Evolutionary conservation across 306 rosid species (phyloP), one percentile per base, ranked within the genome.

Genomic region (Pterocarpus santalinus): DNA sequence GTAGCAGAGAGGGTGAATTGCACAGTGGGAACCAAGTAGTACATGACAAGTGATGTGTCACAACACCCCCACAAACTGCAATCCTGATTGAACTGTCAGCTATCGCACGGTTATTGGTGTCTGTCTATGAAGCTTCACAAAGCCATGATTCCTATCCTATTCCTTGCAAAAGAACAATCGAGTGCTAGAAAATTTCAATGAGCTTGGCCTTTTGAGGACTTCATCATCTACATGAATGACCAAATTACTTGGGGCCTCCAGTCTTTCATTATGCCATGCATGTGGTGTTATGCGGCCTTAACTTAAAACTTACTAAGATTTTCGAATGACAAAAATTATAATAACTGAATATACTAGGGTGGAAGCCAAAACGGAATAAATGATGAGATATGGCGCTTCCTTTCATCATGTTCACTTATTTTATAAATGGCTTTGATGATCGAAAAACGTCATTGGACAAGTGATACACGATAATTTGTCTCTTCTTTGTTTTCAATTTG

Each of bases 1-100:
- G 52, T 9, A 35, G 17, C 55, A 75, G 35, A 39, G 16, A n/a
- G 60, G 78, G 77, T 76, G 58, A 73, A 78, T 65, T 61, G 47
- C 49, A 81, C 78, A 52, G 63, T 71, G 41, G 58, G 60, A 72
- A 76, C 49, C 58, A 76, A 75, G 14, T 36, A 43, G 44, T 22
- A 22, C 28, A 8, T 14, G 70, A 76, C 51, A 69, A 17, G 62
- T 76, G 16, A 73, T 44, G 44, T 81, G 75, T 14, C 58, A 61
- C 56, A 57, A 39, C 74, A 22, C 28, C 28, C n/a, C 62, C 69
- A 74, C 77, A 67, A 75, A 14, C 78, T 36, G 17, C 43, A 60
- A 17, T 55, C 30, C 60, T 69, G 14, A 12, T 7, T 47, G 12
- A 58, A 49, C 63, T 69, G 62, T 46, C 71, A 43, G 14, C 76